These are phyloP conservation scores for Pseudogymnoascus sp. DNA, from an alignment of 2,329 filamentous ascomycete genomes.

Conservation along the genomic window DNA sequence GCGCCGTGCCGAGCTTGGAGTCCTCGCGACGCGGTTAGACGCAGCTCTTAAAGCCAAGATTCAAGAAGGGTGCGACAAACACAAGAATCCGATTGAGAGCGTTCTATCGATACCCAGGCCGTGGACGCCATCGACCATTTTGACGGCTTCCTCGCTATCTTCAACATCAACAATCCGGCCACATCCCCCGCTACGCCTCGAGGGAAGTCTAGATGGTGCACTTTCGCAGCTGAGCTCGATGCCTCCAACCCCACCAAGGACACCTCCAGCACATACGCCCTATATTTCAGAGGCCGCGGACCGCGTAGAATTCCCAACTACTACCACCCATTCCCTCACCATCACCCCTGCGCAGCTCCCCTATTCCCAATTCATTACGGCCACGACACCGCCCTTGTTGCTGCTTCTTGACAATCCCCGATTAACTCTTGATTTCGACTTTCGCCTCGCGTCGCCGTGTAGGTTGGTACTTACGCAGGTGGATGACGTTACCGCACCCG, in stretches of 20 bases:
- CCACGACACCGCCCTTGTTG: slow-evolving; percentile 12
- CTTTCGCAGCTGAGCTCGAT: slow-evolving; percentile 8
- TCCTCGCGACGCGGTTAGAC: slow-evolving; percentile 12
- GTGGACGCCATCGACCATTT: slow-evolving; percentile 7
- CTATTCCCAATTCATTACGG: slow-evolving; percentile 9
- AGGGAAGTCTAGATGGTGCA: background rate
- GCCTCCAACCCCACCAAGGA: slow-evolving; percentile 13
- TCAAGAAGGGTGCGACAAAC: background rate
- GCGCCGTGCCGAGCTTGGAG: slow-evolving; percentile 7
- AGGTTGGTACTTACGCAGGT: slow-evolving; percentile 8
- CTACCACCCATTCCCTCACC: background rate
- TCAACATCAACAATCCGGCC: slow-evolving; percentile 15
- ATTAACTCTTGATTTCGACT: slow-evolving; percentile 14
- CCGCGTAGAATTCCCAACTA: background rate
- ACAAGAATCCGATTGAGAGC: background rate
- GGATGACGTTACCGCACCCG: background rate
- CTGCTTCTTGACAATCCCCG: slow-evolving; percentile 8
- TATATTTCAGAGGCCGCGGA: background rate
- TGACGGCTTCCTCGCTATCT: slow-evolving; percentile 6
- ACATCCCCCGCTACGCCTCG: background rate
- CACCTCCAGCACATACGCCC: background rate
- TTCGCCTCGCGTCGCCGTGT: slow-evolving; percentile 12
- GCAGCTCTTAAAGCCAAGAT: slow-evolving; percentile 13
- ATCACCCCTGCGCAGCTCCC: slow-evolving; percentile 10
- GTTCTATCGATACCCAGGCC: background rate